Evolutionary conservation across 1,139 yeast genomes (phyloP), one percentile per base, ranked within the genome.

Genomic region (Yamadazyma trypodendri): DNA sequence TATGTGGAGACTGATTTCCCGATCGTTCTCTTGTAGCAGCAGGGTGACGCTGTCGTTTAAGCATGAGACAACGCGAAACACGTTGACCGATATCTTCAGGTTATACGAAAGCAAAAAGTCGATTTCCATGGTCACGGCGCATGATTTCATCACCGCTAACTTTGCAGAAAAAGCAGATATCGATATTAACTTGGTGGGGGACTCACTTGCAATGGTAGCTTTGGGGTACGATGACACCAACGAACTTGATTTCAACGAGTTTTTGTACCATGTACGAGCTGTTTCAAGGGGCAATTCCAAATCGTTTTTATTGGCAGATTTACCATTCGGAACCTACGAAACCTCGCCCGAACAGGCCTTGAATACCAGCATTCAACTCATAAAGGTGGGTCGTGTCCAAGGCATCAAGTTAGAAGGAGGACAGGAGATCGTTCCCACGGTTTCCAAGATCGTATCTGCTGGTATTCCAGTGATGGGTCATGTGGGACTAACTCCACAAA

Each of bases 391-490:
- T 11, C 72, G 75, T 34, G 83, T 83, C 1, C 90, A 87, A 43
- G 90, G 84, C 0, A 72, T 92, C 43, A 92, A 92, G 56, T 52
- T 92, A n/a, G 98, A 92, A 62, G 96, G 96, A 7, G 94, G 95
- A 0, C 81, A 78, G 44, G 72, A 79, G 36, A 72, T 79, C 4
- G 51, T 61, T 4, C 58, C 62, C 3, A 60, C 65, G 1, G 74
- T 87, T 21, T 50, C 60, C 36, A 69, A 68, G 40, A 61, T 87
- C 20, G 71, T 80, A 0, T 58, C 68, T 8, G 69, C 83, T 27
- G 97, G 97, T 1, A 82, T 92, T 15, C 95, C 97, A 0, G 90
- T 90, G 1, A 75, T 89, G 68, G 97, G 95, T 2, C 98, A 92
- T 59, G 78, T 87, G 24, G 98, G 98, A 0, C 68, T 92, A 29